Percentiles rank a stretch among this genome's conserved stretches.
These are phyloP conservation scores for Cytospora paraplurivora DNA, from an alignment of 2,329 filamentous ascomycete species.

Conservation along the genomic window DNA sequence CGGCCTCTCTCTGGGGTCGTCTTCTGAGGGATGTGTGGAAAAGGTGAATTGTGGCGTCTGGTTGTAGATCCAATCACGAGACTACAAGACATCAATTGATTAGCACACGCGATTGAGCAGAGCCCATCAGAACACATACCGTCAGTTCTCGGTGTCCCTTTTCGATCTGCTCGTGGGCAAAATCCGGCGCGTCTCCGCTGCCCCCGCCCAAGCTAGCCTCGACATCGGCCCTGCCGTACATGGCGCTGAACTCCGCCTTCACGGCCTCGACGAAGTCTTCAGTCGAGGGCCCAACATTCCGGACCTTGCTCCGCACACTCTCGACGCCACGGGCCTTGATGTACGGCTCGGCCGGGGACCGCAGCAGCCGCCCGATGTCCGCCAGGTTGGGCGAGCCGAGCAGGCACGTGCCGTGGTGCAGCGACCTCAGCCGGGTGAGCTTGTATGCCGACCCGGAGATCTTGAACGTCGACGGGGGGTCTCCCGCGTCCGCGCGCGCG, in stretches of 20 bases:
- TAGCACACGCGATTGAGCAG: too few species aligned
- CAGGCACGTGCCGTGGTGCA: constrained; percentile 93
- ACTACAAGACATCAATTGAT: constrained; percentile 45
- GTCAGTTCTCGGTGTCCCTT: constrained; percentile 65
- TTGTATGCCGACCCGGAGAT: constrained; percentile 96
- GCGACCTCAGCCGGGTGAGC: constrained; percentile 73
- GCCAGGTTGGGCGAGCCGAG: constrained; percentile 74
- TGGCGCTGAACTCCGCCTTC: constrained; percentile 62
- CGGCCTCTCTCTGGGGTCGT: constrained; percentile 60
- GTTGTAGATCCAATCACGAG: constrained; percentile 74
- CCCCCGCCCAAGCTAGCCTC: constrained; percentile 50
- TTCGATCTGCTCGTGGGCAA: constrained; percentile 52
- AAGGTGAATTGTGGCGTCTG: constrained; percentile 86
- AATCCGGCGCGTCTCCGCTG: constrained; percentile 40
- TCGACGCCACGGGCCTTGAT: constrained; percentile 85
- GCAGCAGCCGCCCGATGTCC: constrained; percentile 69
- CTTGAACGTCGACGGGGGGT: constrained; percentile 61
- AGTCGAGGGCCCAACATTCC: constrained; percentile 68
- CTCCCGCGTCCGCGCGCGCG: too few species aligned
- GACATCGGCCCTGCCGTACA: constrained; percentile 59
- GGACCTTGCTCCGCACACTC: constrained; percentile 82
- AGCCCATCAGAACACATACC: constrained; percentile 44
- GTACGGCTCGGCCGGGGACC: constrained; percentile 74
- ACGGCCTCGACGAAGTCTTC: constrained; percentile 57
- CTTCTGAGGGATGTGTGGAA: constrained; percentile 60